Evolutionary conservation across 1,284 basidiomycete species (phyloP).

Genomic region (Apiotrichum montevideense): DNA sequence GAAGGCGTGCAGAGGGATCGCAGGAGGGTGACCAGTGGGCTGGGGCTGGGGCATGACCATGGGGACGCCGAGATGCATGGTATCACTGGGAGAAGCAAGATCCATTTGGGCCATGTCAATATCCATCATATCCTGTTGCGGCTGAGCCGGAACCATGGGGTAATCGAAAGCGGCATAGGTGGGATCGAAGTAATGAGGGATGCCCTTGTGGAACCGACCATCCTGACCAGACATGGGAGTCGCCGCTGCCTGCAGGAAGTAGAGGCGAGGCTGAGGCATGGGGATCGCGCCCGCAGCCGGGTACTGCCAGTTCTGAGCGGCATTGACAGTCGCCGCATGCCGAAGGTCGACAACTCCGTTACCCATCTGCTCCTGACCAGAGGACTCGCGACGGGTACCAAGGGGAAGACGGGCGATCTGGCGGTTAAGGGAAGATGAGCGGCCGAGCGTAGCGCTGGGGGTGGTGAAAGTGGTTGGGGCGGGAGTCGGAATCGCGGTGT

Average conservation of each 20-base stretch:
- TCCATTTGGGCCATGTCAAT: conserved; percentile 9
- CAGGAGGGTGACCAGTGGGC: conserved; percentile 7
- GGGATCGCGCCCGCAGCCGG: neutral
- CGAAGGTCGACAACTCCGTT: conserved; percentile 17
- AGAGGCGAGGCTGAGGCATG: conserved; percentile 26
- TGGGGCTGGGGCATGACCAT: neutral
- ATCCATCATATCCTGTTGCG: conserved; percentile 8
- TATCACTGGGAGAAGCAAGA: conserved; percentile 9
- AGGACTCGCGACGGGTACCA: conserved; percentile 23
- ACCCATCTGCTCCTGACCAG: conserved; percentile 19
- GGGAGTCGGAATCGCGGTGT: conserved; percentile 9
- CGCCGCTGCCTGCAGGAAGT: conserved; percentile 40
- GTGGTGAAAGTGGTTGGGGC: neutral
- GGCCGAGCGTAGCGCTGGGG: conserved; percentile 4
- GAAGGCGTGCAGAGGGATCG: conserved; percentile 1
- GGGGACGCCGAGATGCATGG: neutral
- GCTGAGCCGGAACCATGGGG: neutral
- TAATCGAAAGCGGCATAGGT: conserved; percentile 6
- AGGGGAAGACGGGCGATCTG: conserved; percentile 29
- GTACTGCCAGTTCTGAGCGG: conserved; percentile 11
- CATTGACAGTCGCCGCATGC: conserved; percentile 20
- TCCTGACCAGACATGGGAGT: conserved; percentile 37
- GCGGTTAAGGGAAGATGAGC: conserved; percentile 36
- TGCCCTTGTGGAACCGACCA: conserved; percentile 39
- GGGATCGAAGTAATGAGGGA: conserved; percentile 30